A percentile compares a stretch with the other conserved stretches of the same genome.
Evolutionary conservation across 163 green algal genomes (phyloP).

Genomic region (Chlorella variabilis): DNA sequence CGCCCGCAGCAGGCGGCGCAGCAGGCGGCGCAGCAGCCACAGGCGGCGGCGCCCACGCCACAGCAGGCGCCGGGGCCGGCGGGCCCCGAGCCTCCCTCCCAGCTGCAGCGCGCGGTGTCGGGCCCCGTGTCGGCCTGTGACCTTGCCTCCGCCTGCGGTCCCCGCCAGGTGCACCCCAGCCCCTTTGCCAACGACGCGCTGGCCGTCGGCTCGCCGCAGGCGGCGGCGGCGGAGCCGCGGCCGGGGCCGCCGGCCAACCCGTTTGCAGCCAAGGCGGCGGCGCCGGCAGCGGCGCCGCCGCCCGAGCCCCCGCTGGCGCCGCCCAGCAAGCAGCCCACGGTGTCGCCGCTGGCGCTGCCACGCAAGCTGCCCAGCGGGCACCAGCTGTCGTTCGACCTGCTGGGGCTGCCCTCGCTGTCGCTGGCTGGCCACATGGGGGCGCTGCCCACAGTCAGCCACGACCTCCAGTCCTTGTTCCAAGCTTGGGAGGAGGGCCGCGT

Average conservation of each 20-base stretch:
- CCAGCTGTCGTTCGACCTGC: background rate
- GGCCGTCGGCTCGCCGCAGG: background rate
- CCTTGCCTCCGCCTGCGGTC: background rate
- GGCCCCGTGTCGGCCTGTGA: too few species aligned
- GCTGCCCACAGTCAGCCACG: background rate
- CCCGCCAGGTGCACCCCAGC: background rate
- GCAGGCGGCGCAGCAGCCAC: background rate
- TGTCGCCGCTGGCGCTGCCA: too few species aligned
- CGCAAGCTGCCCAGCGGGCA: background rate
- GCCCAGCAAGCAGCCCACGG: too few species aligned
- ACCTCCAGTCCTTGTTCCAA: background rate
- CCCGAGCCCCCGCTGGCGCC: too few species aligned
- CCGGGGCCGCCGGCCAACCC: background rate
- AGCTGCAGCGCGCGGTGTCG: too few species aligned
- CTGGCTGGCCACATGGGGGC: background rate
- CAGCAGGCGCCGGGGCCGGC: too few species aligned
- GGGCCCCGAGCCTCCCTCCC: background rate
- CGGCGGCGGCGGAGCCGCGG: background rate
- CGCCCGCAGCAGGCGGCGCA: background rate
- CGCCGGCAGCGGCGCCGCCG: too few species aligned
- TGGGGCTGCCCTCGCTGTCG: background rate
- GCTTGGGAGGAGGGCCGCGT: conserved; percentile 4
- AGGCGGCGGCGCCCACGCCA: background rate
- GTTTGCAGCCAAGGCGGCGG: background rate
- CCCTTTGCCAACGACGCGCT: conserved; percentile 12